Evolutionary conservation across 2,329 filamentous ascomycete genomes (phyloP).

Genomic region (Cyphellophora europaea): DNA sequence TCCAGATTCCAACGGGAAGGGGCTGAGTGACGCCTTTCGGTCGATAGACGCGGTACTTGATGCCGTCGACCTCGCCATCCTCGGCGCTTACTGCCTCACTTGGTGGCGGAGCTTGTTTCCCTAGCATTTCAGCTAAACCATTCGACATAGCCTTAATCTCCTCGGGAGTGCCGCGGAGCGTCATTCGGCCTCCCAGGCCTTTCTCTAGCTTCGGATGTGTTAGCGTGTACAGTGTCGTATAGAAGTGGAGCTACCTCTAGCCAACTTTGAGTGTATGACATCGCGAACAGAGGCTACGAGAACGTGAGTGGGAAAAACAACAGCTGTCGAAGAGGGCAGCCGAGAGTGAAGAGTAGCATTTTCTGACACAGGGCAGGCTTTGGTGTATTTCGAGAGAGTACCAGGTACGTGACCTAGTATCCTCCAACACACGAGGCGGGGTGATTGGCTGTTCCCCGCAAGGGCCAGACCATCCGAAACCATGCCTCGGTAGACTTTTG

Average conservation of each 20-base stretch:
- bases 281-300: slow-evolving; percentile 3
- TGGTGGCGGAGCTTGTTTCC: slow-evolving; percentile 11
- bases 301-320: not conserved
- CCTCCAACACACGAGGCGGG: no score
- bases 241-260: slow-evolving; percentile 5
- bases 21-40: slow-evolving; percentile 14
- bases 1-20: slow-evolving; percentile 17
- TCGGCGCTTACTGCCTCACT: slow-evolving; percentile 15
- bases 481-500: no score
- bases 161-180: slow-evolving; percentile 12
- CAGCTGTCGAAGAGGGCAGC: no score
- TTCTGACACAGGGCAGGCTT: no score
- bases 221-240: no score
- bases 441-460: no score
- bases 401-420: no score
- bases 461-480: no score
- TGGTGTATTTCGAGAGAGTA: no score
- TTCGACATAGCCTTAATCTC: slow-evolving; percentile 12
- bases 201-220: slow-evolving; percentile 14
- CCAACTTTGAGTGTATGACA: slow-evolving; percentile 16
- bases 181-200: slow-evolving; percentile 11
- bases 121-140: slow-evolving; percentile 10
- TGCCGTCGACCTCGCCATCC: slow-evolving; percentile 14
- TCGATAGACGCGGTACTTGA: slow-evolving; percentile 15
- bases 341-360: no score